Evolutionary conservation across 257 asterid species (phyloP).

Genomic region (Nyctanthes arbortristis): DNA sequence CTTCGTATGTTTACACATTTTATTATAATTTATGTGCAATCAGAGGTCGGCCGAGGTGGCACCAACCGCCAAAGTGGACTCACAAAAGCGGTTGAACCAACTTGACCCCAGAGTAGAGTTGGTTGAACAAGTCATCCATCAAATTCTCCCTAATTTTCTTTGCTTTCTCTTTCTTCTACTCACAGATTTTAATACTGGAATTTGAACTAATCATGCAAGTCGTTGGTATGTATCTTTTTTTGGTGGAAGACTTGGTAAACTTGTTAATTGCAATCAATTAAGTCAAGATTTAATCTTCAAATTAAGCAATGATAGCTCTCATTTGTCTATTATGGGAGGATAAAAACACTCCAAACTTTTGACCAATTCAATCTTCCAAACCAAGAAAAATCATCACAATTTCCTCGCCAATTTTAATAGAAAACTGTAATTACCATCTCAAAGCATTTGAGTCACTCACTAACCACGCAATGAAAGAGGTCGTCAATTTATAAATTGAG

Average conservation of each 20-base stretch:
- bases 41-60: too few species aligned
- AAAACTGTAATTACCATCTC: neutral
- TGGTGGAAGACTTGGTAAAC: conserved; percentile 50
- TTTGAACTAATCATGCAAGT: conserved; percentile 40
- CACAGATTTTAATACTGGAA: conserved; percentile 16
- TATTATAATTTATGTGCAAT: too few species aligned
- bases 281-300: neutral
- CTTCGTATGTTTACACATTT: too few species aligned
- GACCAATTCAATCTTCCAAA: conserved; percentile 1
- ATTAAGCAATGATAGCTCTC: neutral
- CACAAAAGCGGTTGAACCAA: neutral
- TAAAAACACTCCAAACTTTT: neutral
- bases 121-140: neutral
- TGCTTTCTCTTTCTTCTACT: too few species aligned
- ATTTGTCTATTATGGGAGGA: neutral
- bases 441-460: too few species aligned
- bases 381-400: neutral
- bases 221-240: conserved; percentile 44
- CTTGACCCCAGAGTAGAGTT: neutral
- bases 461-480: too few species aligned
- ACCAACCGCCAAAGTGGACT: too few species aligned
- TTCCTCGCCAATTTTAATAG: neutral
- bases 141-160: neutral
- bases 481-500: too few species aligned
- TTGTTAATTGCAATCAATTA: conserved; percentile 1